Evolutionary conservation across 1,139 yeast genomes (phyloP).

Genomic region (Blastobotrys capitulatus): DNA sequence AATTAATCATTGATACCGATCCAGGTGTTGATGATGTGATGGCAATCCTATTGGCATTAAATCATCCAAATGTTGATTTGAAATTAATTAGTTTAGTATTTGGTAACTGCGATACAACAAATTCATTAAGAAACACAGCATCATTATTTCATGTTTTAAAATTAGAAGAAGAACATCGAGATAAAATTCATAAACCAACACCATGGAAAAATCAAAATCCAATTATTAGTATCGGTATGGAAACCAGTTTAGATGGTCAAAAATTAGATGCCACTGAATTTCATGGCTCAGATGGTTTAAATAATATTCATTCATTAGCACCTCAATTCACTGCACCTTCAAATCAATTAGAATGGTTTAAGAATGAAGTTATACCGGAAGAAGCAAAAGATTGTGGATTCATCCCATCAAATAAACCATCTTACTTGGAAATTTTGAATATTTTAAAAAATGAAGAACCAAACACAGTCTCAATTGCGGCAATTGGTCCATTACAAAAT

Average conservation of each 20-base stretch:
- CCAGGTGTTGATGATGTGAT: slow-evolving; percentile 41
- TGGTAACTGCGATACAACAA: slow-evolving; percentile 36
- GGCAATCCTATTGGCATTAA: slow-evolving; percentile 36
- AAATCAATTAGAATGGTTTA: slow-evolving; percentile 29
- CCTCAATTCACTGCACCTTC: slow-evolving; percentile 35
- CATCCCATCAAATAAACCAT: slow-evolving; percentile 27
- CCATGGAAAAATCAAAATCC: slow-evolving; percentile 30
- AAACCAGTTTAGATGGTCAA: slow-evolving; percentile 30
- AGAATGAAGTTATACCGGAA: slow-evolving; percentile 6
- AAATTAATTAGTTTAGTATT: slow-evolving; percentile 37
- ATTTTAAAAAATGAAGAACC: slow-evolving; percentile 33
- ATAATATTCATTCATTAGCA: slow-evolving; percentile 33
- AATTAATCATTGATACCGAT: slow-evolving; percentile 37
- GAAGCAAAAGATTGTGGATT: slow-evolving; percentile 24
- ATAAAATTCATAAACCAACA: slow-evolving; percentile 17
- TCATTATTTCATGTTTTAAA: slow-evolving; percentile 35
- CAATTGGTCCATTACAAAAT: slow-evolving; percentile 40
- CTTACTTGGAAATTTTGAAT: slow-evolving; percentile 35
- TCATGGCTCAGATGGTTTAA: slow-evolving; percentile 40
- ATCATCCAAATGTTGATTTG: slow-evolving; percentile 30
- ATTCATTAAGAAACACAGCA: slow-evolving; percentile 35
- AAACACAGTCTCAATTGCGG: slow-evolving; percentile 35
- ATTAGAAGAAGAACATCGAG: slow-evolving; percentile 28
- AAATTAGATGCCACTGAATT: slow-evolving; percentile 37
- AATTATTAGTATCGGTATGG: slow-evolving; percentile 33